phyloP scores from a whole-genome alignment of 1,284 basidiomycete genomes.

The Tausonia pullulans region DNA sequence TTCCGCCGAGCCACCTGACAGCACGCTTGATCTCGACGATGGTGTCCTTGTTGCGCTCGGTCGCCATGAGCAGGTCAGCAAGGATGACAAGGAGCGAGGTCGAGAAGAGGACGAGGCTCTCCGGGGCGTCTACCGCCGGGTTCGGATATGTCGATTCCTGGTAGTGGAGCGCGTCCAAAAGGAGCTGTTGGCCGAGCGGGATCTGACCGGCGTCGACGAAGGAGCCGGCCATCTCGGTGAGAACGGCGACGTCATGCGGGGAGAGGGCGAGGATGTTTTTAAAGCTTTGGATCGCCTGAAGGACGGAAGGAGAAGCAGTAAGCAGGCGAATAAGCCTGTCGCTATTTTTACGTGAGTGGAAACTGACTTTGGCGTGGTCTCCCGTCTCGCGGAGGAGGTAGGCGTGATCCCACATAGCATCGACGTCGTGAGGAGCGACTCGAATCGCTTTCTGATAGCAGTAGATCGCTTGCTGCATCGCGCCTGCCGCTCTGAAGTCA shows the following conservation, averaged over 20 bases:
- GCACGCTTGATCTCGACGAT: conserved; percentile 62
- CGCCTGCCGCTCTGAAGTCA: conserved; percentile 48
- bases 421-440: conserved; percentile 66
- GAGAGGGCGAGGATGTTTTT: conserved; percentile 61
- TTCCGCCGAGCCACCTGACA: conserved; percentile 78
- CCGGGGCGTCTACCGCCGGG: conserved; percentile 23
- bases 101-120: conserved; percentile 2
- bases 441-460: conserved; percentile 77
- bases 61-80: conserved; percentile 66
- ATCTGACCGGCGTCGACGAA: conserved; percentile 61
- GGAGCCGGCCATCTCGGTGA: conserved; percentile 67
- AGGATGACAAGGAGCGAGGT: conserved; percentile 51
- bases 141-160: conserved; percentile 37
- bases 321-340: background rate
- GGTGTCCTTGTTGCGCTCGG: conserved; percentile 57
- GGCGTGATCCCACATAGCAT: conserved; percentile 84
- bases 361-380: conserved; percentile 51
- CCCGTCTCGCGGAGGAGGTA: conserved; percentile 65
- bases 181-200: conserved; percentile 49
- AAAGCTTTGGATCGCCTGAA: conserved; percentile 62
- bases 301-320: background rate
- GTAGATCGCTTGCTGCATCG: conserved; percentile 76
- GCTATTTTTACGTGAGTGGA: background rate
- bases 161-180: conserved; percentile 51
- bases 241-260: conserved; percentile 67